Evolutionary conservation across 441 rosid genomes (phyloP), one percentile per base, ranked within the genome.

Genomic region (Dalechampia spathulata): DNA sequence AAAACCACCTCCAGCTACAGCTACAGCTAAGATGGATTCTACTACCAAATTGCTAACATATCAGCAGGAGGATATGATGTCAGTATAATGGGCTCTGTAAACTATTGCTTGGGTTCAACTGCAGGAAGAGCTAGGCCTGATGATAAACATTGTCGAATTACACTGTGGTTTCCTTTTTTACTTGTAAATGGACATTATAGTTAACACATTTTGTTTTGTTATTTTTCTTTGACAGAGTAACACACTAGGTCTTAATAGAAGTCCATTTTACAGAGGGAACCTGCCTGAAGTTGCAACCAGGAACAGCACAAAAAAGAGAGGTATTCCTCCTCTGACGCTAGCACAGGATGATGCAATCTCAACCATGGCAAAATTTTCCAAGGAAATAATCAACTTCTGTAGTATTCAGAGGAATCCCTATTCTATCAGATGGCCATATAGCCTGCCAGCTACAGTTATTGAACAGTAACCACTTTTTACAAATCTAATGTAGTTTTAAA

Each of bases 121-220:
- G 60, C 43, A 37, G 34, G 49, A 40, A 49, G 52, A 63, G 55
- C 53, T 66, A 38, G 5, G 61, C 42, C n/a, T 51, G 57, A 30
- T 28, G 48, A 45, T 62, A 55, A 26, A 37, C 22, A 34, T 19
- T 15, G 27, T 55, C 28, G 14, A 20, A 68, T 63, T 68, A 64
- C 57, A 64, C 63, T 16, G 48, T 37, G 58, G 55, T 57, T 43
- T 55, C 11, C 26, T 22, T 10, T 26, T 28, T 49, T 50, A 30
- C 46, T 28, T 43, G 49, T 43, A 60, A 58, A 36, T 67, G 53
- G 37, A 54, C 28, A 44, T 42, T 22, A 19, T 21, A 12, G n/a
- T 11, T 16, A 15, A 32, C 25, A 20, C 9, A 20, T 10, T 20
- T 16, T 46, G 14, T 34, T 51, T 38, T 1, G 11, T 64, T 20